Conservation (phyloP, 345 rosid genomes). For the Boechera divaricarpa region DNA sequence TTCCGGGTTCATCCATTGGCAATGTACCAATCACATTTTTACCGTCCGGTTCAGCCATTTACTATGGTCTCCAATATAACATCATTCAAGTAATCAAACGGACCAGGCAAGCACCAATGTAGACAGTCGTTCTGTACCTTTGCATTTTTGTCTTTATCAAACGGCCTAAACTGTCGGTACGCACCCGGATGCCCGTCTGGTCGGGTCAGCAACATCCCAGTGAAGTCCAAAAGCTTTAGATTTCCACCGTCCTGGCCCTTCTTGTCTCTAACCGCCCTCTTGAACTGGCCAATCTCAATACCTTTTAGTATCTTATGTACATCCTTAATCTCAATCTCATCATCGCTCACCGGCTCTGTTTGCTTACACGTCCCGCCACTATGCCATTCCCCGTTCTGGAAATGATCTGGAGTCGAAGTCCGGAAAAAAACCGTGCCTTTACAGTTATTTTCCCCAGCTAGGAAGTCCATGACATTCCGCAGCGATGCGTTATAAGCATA, state of each 20-base stretch:
- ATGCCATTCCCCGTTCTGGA: constrained; percentile 93
- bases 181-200: constrained; percentile 98
- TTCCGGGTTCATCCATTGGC: neutral
- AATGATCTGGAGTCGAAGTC: constrained; percentile 92
- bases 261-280: constrained; percentile 58
- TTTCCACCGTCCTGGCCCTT: constrained; percentile 50
- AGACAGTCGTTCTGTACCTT: constrained; percentile 86
- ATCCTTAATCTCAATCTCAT: constrained; percentile 65
- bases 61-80: constrained; percentile 79
- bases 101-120: constrained; percentile 99
- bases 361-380: constrained; percentile 75
- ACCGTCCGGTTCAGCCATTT: constrained; percentile 47
- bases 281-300: constrained; percentile 66
- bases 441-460: constrained; percentile 51
- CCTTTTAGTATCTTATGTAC: constrained; percentile 63
- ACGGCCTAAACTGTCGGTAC: constrained; percentile 71
- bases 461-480: constrained; percentile 60
- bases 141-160: constrained; percentile 65
- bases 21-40: neutral
- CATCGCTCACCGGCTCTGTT: constrained; percentile 66
- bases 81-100: constrained; percentile 84
- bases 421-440: constrained; percentile 71
- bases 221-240: constrained; percentile 80
- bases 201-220: constrained; percentile 62
- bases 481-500: constrained; percentile 77